Evolutionary conservation across 257 asterid genomes (phyloP).

Genomic region (Coffea eugenioides): DNA sequence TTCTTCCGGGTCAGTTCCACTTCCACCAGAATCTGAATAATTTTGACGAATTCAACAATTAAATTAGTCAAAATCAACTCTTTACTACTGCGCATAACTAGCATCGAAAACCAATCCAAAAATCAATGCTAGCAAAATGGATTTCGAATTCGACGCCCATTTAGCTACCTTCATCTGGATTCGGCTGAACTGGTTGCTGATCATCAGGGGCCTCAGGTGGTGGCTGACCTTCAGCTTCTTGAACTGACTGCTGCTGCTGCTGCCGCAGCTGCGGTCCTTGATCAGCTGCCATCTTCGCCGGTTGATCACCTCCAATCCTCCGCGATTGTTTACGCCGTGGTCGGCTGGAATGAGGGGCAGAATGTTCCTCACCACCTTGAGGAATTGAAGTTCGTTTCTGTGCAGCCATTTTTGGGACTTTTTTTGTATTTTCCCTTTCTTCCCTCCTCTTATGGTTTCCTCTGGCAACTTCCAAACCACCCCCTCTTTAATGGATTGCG

Average conservation of each 20-base stretch:
- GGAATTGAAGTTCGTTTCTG: slow-evolving; percentile 28
- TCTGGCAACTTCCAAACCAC: neutral
- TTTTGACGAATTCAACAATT: slow-evolving; percentile 10
- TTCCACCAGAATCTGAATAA: slow-evolving; percentile 40
- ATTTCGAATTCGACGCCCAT: neutral
- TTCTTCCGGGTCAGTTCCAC: slow-evolving; percentile 47
- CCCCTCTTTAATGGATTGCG: neutral
- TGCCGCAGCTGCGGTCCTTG: neutral
- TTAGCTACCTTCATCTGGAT: slow-evolving; percentile 26
- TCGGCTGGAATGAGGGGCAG: slow-evolving; percentile 8
- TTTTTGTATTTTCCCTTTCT: too few relatives aligned
- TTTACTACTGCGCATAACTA: slow-evolving; percentile 2
- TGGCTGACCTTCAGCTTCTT: neutral
- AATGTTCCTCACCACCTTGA: slow-evolving; percentile 21
- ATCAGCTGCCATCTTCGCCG: neutral
- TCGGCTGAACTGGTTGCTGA: slow-evolving; percentile 22
- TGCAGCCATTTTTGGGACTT: slow-evolving; percentile 26
- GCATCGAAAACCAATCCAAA: neutral
- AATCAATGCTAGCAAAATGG: neutral
- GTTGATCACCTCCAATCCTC: slow-evolving; percentile 11
- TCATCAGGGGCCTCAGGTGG: slow-evolving; percentile 14
- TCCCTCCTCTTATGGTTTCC: neutral
- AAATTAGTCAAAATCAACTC: neutral
- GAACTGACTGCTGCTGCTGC: slow-evolving; percentile 12
- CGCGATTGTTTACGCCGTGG: slow-evolving; percentile 29